Conservation (phyloP, 768 basidiomycete genomes). For the Tubosaeta brunneosetosa region DNA sequence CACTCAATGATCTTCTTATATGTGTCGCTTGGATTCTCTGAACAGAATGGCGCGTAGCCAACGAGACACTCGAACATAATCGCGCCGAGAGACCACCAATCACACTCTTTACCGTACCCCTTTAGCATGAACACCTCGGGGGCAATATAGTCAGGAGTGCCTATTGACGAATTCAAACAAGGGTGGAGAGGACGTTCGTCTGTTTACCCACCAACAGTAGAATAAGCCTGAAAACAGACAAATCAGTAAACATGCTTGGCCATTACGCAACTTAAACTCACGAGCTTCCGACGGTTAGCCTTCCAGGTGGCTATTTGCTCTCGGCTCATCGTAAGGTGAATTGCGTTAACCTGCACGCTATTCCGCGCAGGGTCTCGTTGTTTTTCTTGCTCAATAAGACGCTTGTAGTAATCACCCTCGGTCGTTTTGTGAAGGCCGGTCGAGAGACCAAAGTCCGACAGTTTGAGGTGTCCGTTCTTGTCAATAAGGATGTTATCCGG, state of each 20-base stretch:
- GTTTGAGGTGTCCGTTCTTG: slow-evolving; percentile 92
- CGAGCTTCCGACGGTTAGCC: slow-evolving; percentile 93
- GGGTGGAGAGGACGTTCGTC: background rate
- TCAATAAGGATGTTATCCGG: slow-evolving; percentile 99
- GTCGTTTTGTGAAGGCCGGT: slow-evolving; percentile 97
- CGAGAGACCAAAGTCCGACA: slow-evolving; percentile 97
- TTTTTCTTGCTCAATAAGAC: slow-evolving; percentile 75
- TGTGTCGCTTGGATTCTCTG: slow-evolving; percentile 94
- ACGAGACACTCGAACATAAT: slow-evolving; percentile 99
- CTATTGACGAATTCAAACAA: slow-evolving; percentile 12
- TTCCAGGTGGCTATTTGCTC: slow-evolving; percentile 99
- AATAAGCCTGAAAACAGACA: slow-evolving; percentile 69
- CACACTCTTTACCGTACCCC: slow-evolving; percentile 97
- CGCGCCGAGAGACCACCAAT: slow-evolving; percentile 99
- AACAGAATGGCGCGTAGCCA: slow-evolving; percentile 97
- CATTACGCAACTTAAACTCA: slow-evolving; percentile 30
- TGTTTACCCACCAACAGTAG: slow-evolving; percentile 57
- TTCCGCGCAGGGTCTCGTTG: slow-evolving; percentile 70
- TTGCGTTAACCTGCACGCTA: slow-evolving; percentile 96
- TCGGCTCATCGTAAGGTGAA: slow-evolving; percentile 95
- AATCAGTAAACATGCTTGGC: slow-evolving; percentile 2
- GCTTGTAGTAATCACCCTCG: slow-evolving; percentile 91
- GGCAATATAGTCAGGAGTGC: slow-evolving; percentile 65
- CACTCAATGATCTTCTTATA: slow-evolving; percentile 99
- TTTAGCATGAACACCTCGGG: slow-evolving; percentile 97